Evolutionary conservation across 1,284 basidiomycete genomes (phyloP), one percentile per base, ranked within the genome.

Genomic region (Boletus austroedulis): DNA sequence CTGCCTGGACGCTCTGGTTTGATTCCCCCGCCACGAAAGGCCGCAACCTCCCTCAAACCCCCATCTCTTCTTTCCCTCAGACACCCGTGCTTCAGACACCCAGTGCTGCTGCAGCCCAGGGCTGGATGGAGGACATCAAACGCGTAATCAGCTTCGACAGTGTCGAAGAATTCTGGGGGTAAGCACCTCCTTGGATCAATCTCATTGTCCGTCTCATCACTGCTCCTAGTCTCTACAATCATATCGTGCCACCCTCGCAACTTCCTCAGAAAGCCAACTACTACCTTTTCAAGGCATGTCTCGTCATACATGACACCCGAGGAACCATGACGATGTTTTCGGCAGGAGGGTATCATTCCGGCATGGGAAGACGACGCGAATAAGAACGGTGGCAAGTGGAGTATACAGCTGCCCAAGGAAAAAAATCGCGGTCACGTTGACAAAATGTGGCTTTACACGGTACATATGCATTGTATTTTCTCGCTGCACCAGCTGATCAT

Each of bases 131-230:
- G 67, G 93, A 96, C 70, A 95, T 98, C 71, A 94, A 95, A 71
- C 89, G 90, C 61, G 93, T 98, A 56, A 94, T 97, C 70, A 87
- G 82, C 62, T 95, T 98, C 70, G 90, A 95, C 72, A 93, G 89
- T 62, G 94, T 98, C 28, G 95, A 98, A 77, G 95, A 97, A 75
- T 98, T 98, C 76, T 98, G 95, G 95, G 94, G 95, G 87, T 91
- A 65, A 65, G 86, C 79, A 31, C 38, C 44, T 57, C 47, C 31
- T 34, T 54, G 60, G 28, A 51, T 57, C 48, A 38, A 51, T 40
- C 36, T 40, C 41, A 7, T 28, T 34, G 15, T 56, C 62, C 26
- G 54, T 44, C 62, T 64, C 57, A 67, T 62, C 43, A 40, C 44
- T 38, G 49, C 50, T 43, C 50, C 17, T 66, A 94, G 92, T 19